Evolutionary conservation across 805 yeast genomes (phyloP).

Genomic region (Barnettozyma populi): DNA sequence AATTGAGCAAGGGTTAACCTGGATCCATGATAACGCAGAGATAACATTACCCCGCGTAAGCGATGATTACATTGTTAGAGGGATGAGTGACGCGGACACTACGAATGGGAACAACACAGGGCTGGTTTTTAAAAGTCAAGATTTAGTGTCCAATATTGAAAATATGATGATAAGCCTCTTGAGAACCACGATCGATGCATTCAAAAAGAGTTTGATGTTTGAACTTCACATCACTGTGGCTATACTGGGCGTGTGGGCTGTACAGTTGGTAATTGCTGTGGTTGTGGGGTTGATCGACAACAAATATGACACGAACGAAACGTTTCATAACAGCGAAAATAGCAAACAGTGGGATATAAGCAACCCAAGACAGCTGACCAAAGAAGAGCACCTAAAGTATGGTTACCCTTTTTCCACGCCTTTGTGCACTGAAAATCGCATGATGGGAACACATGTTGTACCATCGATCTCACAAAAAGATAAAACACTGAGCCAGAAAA

Average conservation of each 20-base stretch:
- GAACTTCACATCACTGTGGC: slow-evolving; percentile 45
- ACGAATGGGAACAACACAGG: slow-evolving; percentile 4
- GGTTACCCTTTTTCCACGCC: slow-evolving; percentile 19
- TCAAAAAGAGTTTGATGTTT: slow-evolving; percentile 31
- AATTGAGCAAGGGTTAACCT: slow-evolving; percentile 66
- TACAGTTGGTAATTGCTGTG: slow-evolving; percentile 38
- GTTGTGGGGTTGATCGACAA: slow-evolving; percentile 7
- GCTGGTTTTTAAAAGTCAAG: slow-evolving; percentile 6
- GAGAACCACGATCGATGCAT: slow-evolving; percentile 27
- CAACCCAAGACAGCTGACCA: slow-evolving; percentile 17
- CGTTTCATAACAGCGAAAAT: not conserved
- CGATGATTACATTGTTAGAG: slow-evolving; percentile 25
- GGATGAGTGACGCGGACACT: slow-evolving; percentile 9
- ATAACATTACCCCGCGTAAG: slow-evolving; percentile 51
- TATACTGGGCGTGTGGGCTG: slow-evolving; percentile 43
- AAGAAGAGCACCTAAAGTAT: slow-evolving; percentile 13
- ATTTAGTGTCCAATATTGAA: slow-evolving; percentile 19
- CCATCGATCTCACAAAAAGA: not conserved
- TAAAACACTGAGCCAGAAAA: not conserved
- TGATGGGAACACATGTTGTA: not conserved
- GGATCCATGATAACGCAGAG: slow-evolving; percentile 66
- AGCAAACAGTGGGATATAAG: slow-evolving; percentile 9
- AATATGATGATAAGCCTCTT: slow-evolving; percentile 23
- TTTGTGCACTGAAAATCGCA: not conserved
- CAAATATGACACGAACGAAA: not conserved